These are phyloP conservation scores for Lipomyces starkeyi DNA, from an alignment of 805 yeast genomes.

Conservation along the genomic window DNA sequence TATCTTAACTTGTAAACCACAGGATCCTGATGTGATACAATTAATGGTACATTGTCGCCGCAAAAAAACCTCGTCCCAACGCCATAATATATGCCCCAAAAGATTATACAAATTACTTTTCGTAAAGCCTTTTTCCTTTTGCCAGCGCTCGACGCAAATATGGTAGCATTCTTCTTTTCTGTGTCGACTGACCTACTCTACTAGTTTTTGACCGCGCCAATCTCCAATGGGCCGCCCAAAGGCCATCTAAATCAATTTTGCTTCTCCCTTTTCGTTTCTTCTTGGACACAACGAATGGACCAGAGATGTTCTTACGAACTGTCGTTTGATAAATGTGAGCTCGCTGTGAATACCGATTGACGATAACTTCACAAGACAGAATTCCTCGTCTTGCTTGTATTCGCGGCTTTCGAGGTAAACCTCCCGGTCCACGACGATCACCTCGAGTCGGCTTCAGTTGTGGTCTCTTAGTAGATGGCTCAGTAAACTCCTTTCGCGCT, in stretches of 20 bases:
- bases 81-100: not conserved
- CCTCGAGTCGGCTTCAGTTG: conserved; percentile 1
- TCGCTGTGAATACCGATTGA: conserved; percentile 14
- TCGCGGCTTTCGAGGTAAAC: not conserved
- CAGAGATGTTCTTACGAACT: not conserved
- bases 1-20: not conserved
- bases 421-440: not conserved
- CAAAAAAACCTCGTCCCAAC: not conserved
- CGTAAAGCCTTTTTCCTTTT: conserved; percentile 13
- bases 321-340: conserved; percentile 9
- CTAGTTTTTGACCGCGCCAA: conserved; percentile 2
- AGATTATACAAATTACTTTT: conserved; percentile 1
- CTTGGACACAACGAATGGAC: not conserved
- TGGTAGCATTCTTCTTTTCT: not conserved
- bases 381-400: conserved; percentile 2
- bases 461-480: not conserved
- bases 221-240: conserved; percentile 34
- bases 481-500: not conserved
- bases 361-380: conserved; percentile 12
- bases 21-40: not conserved
- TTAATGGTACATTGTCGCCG: not conserved
- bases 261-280: conserved; percentile 13
- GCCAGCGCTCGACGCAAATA: conserved; percentile 12
- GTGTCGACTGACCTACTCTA: not conserved
- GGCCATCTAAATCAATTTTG: conserved; percentile 19